phyloP scores from a whole-genome alignment of 2,329 filamentous ascomycete genomes.

The Botrytis fabae region DNA sequence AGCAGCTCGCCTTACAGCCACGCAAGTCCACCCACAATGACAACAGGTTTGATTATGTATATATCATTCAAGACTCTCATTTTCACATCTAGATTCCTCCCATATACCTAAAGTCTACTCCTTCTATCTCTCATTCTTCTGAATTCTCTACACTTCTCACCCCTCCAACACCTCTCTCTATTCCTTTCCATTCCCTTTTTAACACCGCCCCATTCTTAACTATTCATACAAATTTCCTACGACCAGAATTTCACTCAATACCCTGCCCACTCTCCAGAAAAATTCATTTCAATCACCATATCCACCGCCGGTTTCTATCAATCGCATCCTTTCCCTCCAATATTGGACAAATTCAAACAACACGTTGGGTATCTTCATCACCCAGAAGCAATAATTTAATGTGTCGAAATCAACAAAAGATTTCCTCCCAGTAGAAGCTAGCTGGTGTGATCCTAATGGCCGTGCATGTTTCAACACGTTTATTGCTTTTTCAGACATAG shows the following conservation, averaged over 20 bases:
- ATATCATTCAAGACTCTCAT: neutral
- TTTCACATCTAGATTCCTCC: neutral
- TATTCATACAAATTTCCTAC: too few species aligned
- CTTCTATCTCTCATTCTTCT: neutral
- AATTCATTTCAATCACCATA: too few species aligned
- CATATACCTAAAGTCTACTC: neutral
- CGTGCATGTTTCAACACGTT: neutral
- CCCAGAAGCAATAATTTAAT: neutral
- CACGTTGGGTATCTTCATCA: neutral
- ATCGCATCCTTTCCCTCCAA: neutral
- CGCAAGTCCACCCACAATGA: too few species aligned
- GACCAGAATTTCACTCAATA: too few species aligned
- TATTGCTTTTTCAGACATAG: neutral
- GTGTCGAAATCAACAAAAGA: neutral
- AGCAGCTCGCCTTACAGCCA: too few species aligned
- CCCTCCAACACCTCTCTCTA: neutral
- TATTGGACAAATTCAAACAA: neutral
- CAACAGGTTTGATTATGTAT: neutral
- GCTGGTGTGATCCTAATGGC: neutral
- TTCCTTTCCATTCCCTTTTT: neutral
- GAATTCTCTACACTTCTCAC: neutral
- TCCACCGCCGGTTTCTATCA: too few species aligned
- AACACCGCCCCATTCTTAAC: neutral
- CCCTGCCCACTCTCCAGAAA: too few species aligned
- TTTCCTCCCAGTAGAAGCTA: rapidly evolving